Evolutionary conservation across 352 stramenopile genomes (phyloP).

Genomic region (Globisporangium barbulae): DNA sequence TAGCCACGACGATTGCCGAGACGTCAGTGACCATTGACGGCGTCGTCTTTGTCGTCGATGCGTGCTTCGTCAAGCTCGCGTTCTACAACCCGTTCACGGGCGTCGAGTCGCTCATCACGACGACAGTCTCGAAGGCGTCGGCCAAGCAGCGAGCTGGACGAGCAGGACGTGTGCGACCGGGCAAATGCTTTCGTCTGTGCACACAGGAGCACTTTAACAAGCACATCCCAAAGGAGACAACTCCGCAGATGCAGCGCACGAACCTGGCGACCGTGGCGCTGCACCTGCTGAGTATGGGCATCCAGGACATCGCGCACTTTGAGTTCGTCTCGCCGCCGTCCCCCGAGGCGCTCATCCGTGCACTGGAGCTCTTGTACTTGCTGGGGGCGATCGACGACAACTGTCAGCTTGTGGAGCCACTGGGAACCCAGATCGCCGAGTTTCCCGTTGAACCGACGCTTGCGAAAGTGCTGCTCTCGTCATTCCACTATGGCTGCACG

Average conservation of each 20-base stretch:
- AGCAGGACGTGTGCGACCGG: conserved; percentile 87
- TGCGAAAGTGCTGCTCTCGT: conserved; percentile 67
- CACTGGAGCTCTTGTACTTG: conserved; percentile 66
- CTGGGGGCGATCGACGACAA: conserved; percentile 58
- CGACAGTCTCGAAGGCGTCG: conserved; percentile 94
- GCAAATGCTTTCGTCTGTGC: conserved; percentile 78
- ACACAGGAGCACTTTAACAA: conserved; percentile 53
- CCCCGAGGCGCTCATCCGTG: conserved; percentile 65
- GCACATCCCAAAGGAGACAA: conserved; percentile 52
- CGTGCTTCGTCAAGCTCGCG: conserved; percentile 79
- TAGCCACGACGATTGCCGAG: conserved; percentile 93
- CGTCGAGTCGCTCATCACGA: conserved; percentile 89
- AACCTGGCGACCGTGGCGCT: conserved; percentile 67
- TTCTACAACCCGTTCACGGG: conserved; percentile 82
- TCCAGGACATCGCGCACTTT: conserved; percentile 82
- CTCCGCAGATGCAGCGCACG: conserved; percentile 83
- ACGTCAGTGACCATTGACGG: conserved; percentile 98
- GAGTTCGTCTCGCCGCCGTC: conserved; percentile 79
- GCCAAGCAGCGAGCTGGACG: conserved; percentile 94
- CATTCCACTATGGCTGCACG: conserved; percentile 77
- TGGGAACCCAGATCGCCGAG: conserved; percentile 95
- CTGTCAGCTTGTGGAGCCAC: conserved; percentile 57
- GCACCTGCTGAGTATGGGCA: conserved; percentile 82
- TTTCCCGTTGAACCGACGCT: conserved; percentile 95
- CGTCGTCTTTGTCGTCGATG: conserved; percentile 83